Evolutionary conservation across 2,329 filamentous ascomycete genomes (phyloP).

Genomic region (Zasmidium cellare): DNA sequence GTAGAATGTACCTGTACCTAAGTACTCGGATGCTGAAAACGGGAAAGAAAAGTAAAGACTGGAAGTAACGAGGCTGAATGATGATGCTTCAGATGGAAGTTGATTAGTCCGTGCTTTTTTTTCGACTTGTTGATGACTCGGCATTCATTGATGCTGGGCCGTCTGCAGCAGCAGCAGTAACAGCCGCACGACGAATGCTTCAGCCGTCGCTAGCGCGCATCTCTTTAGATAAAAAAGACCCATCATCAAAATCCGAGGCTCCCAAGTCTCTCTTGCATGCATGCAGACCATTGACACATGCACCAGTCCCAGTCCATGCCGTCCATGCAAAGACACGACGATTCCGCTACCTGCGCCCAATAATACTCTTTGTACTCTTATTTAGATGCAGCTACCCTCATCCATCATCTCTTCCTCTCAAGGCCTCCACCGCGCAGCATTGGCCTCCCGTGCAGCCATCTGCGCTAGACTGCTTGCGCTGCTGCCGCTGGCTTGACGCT

Average conservation of each 20-base stretch:
- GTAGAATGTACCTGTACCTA: too few relatives aligned
- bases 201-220: too few relatives aligned
- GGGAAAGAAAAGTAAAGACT: too few relatives aligned
- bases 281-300: background rate
- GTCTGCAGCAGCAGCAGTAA: too few relatives aligned
- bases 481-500: conserved; percentile 17
- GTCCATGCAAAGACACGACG: background rate
- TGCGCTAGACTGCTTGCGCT: conserved; percentile 18
- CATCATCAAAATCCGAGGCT: conserved; percentile 1
- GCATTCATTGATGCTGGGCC: too few relatives aligned
- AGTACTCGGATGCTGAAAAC: too few relatives aligned
- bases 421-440: conserved; percentile 21
- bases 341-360: conserved; percentile 4
- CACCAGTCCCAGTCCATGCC: background rate
- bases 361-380: background rate
- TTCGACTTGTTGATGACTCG: too few relatives aligned
- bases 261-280: conserved; percentile 1
- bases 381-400: background rate
- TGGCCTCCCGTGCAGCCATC: conserved; percentile 23
- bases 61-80: too few relatives aligned
- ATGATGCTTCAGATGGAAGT: too few relatives aligned
- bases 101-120: too few relatives aligned
- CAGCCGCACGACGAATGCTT: too few relatives aligned
- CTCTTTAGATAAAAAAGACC: too few relatives aligned
- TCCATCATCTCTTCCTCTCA: conserved; percentile 6